phyloP scores from a whole-genome alignment of 495 filamentous ascomycete genomes.

The Haplographium delicatum region DNA sequence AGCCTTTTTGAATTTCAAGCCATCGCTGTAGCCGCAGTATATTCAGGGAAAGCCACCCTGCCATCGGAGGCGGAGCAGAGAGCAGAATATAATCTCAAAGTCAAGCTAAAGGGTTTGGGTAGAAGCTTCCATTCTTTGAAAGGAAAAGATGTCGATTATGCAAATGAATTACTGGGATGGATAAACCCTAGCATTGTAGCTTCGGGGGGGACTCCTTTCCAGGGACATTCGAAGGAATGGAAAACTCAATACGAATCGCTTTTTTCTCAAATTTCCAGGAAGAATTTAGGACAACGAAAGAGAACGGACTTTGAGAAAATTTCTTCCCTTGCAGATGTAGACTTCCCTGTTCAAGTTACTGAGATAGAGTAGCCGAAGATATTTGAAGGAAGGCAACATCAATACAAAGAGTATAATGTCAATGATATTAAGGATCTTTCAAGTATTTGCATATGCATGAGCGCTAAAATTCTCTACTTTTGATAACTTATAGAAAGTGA shows the following conservation, averaged over 20 bases:
- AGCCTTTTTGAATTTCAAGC: constrained; percentile 39
- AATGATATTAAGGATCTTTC: no score
- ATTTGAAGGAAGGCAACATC: no score
- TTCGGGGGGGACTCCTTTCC: constrained; percentile 30
- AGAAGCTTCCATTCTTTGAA: constrained; percentile 51
- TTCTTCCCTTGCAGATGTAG: no score
- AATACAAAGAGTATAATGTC: no score
- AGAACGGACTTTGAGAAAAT: no score
- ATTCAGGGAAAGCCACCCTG: constrained; percentile 45
- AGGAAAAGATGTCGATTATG: constrained; percentile 50
- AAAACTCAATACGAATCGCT: not conserved
- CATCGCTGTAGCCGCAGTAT: constrained; percentile 40
- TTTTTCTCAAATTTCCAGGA: no score
- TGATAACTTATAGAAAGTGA: no score
- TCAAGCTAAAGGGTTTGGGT: constrained; percentile 42
- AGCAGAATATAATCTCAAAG: constrained; percentile 42
- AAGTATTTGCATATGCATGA: no score
- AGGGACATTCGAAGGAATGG: constrained; percentile 45
- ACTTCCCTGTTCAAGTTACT: no score
- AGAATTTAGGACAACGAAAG: no score
- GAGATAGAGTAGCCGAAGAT: no score
- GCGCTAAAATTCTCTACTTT: no score
- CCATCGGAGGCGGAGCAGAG: constrained; percentile 45
- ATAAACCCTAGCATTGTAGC: constrained; percentile 37
- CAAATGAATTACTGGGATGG: constrained; percentile 48